Evolutionary conservation across 2,329 filamentous ascomycete genomes (phyloP), one percentile per base, ranked within the genome.

Genomic region (Xylaria sp.): DNA sequence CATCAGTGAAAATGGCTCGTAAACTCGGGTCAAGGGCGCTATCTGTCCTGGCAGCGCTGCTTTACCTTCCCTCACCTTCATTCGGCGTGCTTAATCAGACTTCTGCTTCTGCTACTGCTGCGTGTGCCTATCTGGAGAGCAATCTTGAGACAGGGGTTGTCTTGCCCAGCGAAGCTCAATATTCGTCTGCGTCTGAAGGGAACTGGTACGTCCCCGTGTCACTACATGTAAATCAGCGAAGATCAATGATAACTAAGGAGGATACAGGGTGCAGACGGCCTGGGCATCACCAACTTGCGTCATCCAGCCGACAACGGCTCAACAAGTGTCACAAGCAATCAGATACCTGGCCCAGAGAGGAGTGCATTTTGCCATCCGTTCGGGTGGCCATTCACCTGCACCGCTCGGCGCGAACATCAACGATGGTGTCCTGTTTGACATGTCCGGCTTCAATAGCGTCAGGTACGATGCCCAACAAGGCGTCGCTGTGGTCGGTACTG

Each of bases 251-350:
- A 46, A 46, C 58, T 64, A 50, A 68, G 44, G 2, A 34, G 31
- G 10, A 50, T 28, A 28, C 59, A 75, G 74, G 74, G 72, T 74
- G 25, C 72, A 76, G 51, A 75, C 73, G 7, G 72, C 73, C 18
- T 76, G 73, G 74, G 72, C 70, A 18, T 73, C 70, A 23, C 75
- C 73, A 28, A 51, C 70, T 48, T 76, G 75, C 48, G 72, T 76
- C 57, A 59, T 75, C 39, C 71, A 70, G 25, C 73, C 74, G n/a
- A 60, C 52, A 7, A 72, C 51, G 9, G 51, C 64, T 2, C 18
- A 71, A 34, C 69, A 76, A 37, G 66, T 76, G 13, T 72, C 72
- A 28, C 62, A 58, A n/a, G 60, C 72, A 2, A 63, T 76, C 25
- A 69, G 66, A 20, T 67, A 71, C 41, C 60, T 74, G 8, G 65